Evolutionary conservation across 176 grass and related monocot species (phyloP).

Genomic region (Eremochloa ophiuroides): DNA sequence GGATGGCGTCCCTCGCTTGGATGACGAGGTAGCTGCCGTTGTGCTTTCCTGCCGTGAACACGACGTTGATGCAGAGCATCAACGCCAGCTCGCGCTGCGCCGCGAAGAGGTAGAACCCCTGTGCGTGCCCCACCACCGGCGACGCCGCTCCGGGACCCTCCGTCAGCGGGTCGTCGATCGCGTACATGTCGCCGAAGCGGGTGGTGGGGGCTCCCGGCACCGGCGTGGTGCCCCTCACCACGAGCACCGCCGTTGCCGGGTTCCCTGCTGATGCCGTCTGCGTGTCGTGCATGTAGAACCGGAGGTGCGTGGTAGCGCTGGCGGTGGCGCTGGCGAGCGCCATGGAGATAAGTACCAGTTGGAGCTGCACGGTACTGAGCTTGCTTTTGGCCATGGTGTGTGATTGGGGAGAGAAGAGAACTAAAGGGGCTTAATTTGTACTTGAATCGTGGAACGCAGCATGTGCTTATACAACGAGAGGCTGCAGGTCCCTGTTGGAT

Average conservation of each 20-base stretch:
- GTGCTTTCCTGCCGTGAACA: conserved; percentile 34
- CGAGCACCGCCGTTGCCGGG: conserved; percentile 30
- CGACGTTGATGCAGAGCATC: conserved; percentile 40
- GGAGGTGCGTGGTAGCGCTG: conserved; percentile 7
- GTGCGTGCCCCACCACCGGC: conserved; percentile 44
- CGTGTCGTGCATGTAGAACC: conserved; percentile 69
- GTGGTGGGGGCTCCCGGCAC: background rate
- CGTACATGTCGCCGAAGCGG: conserved; percentile 52
- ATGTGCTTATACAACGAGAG: too few relatives aligned
- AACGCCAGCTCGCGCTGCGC: conserved; percentile 12
- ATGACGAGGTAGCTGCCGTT: conserved; percentile 53
- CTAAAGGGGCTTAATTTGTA: too few relatives aligned
- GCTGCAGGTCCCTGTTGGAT: too few relatives aligned
- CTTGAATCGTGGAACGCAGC: too few relatives aligned
- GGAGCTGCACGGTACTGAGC: background rate
- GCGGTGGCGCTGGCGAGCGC: background rate
- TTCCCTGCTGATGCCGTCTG: conserved; percentile 4
- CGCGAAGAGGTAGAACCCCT: conserved; percentile 46
- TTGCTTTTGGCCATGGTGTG: background rate
- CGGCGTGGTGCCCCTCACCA: conserved; percentile 15
- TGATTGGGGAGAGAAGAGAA: background rate
- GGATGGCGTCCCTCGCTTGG: conserved; percentile 38
- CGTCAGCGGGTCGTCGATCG: conserved; percentile 58
- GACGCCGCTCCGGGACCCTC: conserved; percentile 20
- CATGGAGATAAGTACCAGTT: background rate